phyloP scores from a whole-genome alignment of 805 yeast genomes.

The Wickerhamomyces tratensis region DNA sequence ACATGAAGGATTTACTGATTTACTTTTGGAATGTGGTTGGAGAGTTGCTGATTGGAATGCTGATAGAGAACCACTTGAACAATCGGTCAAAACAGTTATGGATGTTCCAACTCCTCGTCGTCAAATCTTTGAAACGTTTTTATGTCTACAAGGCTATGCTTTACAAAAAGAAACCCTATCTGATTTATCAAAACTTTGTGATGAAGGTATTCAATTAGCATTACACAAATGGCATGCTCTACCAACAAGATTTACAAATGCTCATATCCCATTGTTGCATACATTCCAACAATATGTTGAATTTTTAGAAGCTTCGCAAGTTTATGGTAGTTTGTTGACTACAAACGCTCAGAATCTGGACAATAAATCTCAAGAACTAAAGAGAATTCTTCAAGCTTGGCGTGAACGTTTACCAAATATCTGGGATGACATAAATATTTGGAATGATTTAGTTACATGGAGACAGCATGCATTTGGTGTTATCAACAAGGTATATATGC shows the following conservation, averaged over 20 bases:
- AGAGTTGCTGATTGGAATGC: constrained; percentile 97
- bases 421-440: constrained; percentile 96
- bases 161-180: constrained; percentile 82
- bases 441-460: constrained; percentile 99
- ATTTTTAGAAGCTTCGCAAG: constrained; percentile 94
- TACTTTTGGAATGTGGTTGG: constrained; percentile 98
- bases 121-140: constrained; percentile 90
- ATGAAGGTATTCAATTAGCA: constrained; percentile 92
- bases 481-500: constrained; percentile 88
- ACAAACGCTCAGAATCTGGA: constrained; percentile 92
- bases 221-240: constrained; percentile 88
- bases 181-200: constrained; percentile 79
- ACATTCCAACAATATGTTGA: constrained; percentile 97
- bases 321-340: constrained; percentile 75
- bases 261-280: constrained; percentile 85
- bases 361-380: constrained; percentile 86
- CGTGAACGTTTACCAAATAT: constrained; percentile 90
- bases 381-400: constrained; percentile 95
- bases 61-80: constrained; percentile 90
- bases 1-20: constrained; percentile 95
- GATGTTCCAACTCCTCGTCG: constrained; percentile 98
- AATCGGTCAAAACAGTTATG: constrained; percentile 91
- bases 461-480: constrained; percentile 97
- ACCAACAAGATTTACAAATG: constrained; percentile 63
- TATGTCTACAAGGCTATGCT: constrained; percentile 87